A percentile compares a stretch with the other conserved stretches of the same genome.
phyloP scores from a whole-genome alignment of 345 rosid genomes.

The Draba incana region DNA sequence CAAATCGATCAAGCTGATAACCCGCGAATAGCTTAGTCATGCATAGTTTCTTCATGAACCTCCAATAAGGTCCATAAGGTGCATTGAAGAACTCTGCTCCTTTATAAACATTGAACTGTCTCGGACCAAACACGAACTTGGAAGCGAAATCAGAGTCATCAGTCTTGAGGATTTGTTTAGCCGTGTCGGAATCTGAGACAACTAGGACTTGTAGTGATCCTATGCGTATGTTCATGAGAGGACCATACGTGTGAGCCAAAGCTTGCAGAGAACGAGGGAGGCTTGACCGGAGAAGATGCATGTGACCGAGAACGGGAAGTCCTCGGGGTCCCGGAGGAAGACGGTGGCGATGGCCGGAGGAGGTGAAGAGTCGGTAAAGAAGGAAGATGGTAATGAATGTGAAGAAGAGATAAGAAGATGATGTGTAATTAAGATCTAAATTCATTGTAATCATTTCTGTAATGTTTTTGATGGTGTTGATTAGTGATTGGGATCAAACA shows the following conservation, averaged over 20 bases:
- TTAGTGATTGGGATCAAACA: not conserved
- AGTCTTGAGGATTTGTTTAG: constrained; percentile 52
- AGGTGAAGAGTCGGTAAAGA: constrained; percentile 23
- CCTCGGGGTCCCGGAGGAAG: constrained; percentile 63
- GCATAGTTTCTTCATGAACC: constrained; percentile 75
- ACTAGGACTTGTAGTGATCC: constrained; percentile 49
- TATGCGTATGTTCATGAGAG: constrained; percentile 55
- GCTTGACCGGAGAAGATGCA: constrained; percentile 59
- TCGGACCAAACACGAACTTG: constrained; percentile 58
- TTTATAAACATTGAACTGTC: constrained; percentile 55
- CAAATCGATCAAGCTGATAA: constrained; percentile 56
- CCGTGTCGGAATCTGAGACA: constrained; percentile 52
- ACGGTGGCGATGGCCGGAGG: not conserved
- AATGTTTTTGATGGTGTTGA: not conserved
- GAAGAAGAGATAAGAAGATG: constrained; percentile 28
- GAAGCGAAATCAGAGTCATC: constrained; percentile 60
- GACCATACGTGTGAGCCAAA: constrained; percentile 60
- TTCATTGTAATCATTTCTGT: not conserved
- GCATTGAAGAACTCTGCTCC: constrained; percentile 58
- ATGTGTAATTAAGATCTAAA: constrained; percentile 3
- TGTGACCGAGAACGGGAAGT: constrained; percentile 72
- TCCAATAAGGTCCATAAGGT: constrained; percentile 70
- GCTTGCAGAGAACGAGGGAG: constrained; percentile 56
- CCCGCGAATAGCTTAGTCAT: constrained; percentile 59
- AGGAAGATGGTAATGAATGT: constrained; percentile 20